Conservation (phyloP, 2,329 filamentous ascomycete species). For the Cadophora malorum region DNA sequence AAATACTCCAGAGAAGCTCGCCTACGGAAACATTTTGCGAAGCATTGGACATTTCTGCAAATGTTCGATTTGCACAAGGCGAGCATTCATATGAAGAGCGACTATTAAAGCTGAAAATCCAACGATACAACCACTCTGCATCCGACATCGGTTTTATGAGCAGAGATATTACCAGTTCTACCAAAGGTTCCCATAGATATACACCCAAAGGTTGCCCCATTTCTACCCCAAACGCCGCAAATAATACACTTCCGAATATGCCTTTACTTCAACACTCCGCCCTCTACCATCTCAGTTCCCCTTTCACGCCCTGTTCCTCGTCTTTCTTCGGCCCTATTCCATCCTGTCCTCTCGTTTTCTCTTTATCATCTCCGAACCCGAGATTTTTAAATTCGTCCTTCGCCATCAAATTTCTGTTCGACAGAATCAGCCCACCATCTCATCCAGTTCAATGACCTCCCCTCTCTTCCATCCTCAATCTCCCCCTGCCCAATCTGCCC, state of each 20-base stretch:
- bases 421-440: background rate
- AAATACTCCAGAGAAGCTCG: background rate
- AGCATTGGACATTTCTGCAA: background rate
- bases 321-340: slow-evolving; percentile 34
- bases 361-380: slow-evolving; percentile 65
- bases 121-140: background rate
- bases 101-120: background rate
- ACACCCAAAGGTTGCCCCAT: background rate
- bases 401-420: slow-evolving; percentile 86
- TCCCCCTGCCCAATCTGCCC: background rate
- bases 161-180: background rate
- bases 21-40: background rate
- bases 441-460: slow-evolving; percentile 9
- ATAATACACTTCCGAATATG: slow-evolving; percentile 9
- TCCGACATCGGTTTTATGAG: background rate
- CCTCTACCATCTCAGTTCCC: slow-evolving; percentile 40
- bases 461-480: background rate
- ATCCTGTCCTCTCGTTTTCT: slow-evolving; percentile 30
- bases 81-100: background rate
- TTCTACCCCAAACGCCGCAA: slow-evolving; percentile 16
- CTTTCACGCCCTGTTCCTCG: slow-evolving; percentile 37
- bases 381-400: slow-evolving; percentile 94
- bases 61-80: background rate
- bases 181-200: background rate
- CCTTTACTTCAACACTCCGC: no score